Conservation (phyloP, 2,329 filamentous ascomycete species). For the Cercospora sojina region DNA sequence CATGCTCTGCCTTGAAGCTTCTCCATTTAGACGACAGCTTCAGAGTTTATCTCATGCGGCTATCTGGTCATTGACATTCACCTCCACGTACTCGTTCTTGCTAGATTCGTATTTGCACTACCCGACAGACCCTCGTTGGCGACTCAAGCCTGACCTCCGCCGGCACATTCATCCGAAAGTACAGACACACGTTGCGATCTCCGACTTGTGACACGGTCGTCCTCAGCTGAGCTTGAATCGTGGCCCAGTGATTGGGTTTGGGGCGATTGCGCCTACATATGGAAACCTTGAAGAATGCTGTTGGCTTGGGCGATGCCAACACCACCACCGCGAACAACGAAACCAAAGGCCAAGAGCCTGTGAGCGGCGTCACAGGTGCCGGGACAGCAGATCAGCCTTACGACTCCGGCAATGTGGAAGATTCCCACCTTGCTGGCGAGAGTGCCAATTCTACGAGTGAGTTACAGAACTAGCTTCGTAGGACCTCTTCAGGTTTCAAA, state of each 20-base stretch:
- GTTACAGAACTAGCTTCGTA: neutral
- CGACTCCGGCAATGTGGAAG: slow-evolving; percentile 16
- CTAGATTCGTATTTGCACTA: neutral
- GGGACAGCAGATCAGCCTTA: slow-evolving; percentile 17
- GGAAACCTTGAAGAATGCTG: slow-evolving; percentile 17
- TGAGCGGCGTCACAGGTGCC: slow-evolving; percentile 14
- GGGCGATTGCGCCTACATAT: neutral
- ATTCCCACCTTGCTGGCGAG: neutral
- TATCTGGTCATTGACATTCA: slow-evolving; percentile 4
- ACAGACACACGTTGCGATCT: neutral
- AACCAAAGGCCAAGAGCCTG: slow-evolving; percentile 4
- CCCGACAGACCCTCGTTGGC: neutral
- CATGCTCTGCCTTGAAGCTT: neutral
- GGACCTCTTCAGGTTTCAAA: neutral
- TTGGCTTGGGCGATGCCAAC: slow-evolving; percentile 10
- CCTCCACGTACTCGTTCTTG: neutral
- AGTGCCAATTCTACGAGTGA: neutral
- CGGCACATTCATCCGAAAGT: neutral
- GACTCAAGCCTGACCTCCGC: neutral
- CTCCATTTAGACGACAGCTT: slow-evolving; percentile 3
- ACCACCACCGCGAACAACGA: slow-evolving; percentile 10
- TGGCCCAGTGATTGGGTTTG: slow-evolving; percentile 1
- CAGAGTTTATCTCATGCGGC: slow-evolving; percentile 6
- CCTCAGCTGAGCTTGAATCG: neutral
- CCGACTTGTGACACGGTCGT: neutral